Percentiles rank a stretch among this genome's conserved stretches.
Evolutionary conservation across 2,329 filamentous ascomycete species (phyloP).

Genomic region (Rhinocladiella mackenziei): DNA sequence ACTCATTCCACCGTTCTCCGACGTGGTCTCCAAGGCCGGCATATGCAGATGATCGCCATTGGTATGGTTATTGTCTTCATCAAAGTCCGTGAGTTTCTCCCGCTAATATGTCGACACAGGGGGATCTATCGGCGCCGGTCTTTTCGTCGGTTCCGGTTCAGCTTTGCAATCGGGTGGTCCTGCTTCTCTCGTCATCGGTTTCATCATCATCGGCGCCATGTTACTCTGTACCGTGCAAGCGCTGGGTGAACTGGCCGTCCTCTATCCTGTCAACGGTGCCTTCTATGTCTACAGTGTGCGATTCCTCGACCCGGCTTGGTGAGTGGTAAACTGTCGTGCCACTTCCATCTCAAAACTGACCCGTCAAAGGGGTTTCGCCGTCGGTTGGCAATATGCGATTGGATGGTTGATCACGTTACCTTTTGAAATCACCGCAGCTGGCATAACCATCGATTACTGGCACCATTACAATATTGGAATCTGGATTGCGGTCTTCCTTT

Average conservation of each 20-base stretch:
- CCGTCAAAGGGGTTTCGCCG: slow-evolving; percentile 63
- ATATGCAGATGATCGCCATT: slow-evolving; percentile 31
- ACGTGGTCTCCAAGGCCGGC: slow-evolving; percentile 46
- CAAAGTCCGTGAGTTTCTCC: background rate
- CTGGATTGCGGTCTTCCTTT: slow-evolving; percentile 78
- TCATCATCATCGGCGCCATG: slow-evolving; percentile 66
- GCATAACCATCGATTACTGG: slow-evolving; percentile 39
- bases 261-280: slow-evolving; percentile 85
- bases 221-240: slow-evolving; percentile 88
- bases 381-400: slow-evolving; percentile 92
- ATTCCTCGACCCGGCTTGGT: slow-evolving; percentile 93
- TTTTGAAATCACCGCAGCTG: slow-evolving; percentile 80
- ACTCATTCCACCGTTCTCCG: background rate
- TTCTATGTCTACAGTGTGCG: slow-evolving; percentile 88
- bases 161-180: slow-evolving; percentile 39
- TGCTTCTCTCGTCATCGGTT: slow-evolving; percentile 39
- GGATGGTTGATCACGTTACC: slow-evolving; percentile 83
- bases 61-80: slow-evolving; percentile 10
- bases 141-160: slow-evolving; percentile 27
- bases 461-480: slow-evolving; percentile 53
- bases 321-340: background rate
- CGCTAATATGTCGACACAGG: slow-evolving; percentile 25
- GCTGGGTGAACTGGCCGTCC: slow-evolving; percentile 82
- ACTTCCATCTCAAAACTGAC: background rate
- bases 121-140: slow-evolving; percentile 38